Base-by-base conservation (phyloP, 352 stramenopile species). In the Globisporangium viniferum region DNA sequence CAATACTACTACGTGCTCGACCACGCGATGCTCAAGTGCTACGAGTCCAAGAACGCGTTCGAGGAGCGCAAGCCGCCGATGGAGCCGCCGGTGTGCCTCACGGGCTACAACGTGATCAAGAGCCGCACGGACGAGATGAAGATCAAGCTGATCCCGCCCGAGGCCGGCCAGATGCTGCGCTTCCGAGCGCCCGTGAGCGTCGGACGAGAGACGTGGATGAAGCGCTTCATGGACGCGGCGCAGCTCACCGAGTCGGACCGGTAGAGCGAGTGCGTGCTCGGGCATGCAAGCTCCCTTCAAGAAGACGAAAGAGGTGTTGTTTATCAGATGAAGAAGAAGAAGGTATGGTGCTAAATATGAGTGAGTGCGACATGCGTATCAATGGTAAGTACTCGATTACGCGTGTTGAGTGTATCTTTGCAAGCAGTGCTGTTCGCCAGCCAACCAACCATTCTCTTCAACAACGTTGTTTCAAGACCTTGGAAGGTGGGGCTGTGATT, bases 1-100 rank as follows among this genome's bases (percentile, higher is more conserved):
- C 85, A 93, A 74, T 93, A 90, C 66, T 93, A 81, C 39, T 93
- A 88, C 61, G 82, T 90, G 5, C 59, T 93, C 31, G 86, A 91
- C 60, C 78, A 90, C 35, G 79, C 77, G 15, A 88, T 65, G 35
- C 77, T 93, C 5, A 88, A 74, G 44, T 91, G 82, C 62, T 93
- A 88, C 67, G 86, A 87, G 68, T 91, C 85, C 41, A 93, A 93
- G 73, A 89, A 82, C 60, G 76, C 70, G 35, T 89, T 77, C 54
- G 85, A 93, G 63, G 85, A 93, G 69, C 81, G 85, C 7, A 75
- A 74, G 2, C 64, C 75, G 33, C 78, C 82, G 10, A 82, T 76
- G 55, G 85, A 89, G 36, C 71, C 66, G 3, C 75, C 83, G 7
- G 70, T 90, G 49, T 80, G 71, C 33, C 76, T 93, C 65, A 88